Conservation (phyloP, 116 monocot species). For the Zostera marina region DNA sequence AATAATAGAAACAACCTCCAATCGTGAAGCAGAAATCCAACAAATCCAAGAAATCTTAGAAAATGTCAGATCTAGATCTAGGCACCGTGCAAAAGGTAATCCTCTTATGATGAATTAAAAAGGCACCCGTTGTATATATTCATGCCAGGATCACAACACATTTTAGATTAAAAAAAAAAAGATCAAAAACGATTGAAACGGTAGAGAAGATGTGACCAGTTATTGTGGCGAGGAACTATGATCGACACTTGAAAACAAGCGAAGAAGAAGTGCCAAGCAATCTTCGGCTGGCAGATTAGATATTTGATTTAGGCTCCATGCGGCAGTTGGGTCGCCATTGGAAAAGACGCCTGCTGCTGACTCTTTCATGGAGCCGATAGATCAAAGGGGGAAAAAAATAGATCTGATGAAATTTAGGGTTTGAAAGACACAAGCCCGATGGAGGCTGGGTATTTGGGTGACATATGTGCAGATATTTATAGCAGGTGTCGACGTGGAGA, state of each 20-base stretch:
- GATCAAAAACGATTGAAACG: background rate
- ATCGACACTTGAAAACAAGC: background rate
- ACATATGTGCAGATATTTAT: too few relatives aligned
- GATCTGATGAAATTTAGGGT: too few relatives aligned
- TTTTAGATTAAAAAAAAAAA: background rate
- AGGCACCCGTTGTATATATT: background rate
- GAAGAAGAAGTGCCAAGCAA: background rate
- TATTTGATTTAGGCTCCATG: background rate
- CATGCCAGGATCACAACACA: background rate
- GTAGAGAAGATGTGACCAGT: background rate
- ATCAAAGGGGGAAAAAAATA: too few relatives aligned
- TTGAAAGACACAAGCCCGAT: too few relatives aligned
- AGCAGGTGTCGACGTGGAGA: too few relatives aligned
- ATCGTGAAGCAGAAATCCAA: constrained; percentile 1
- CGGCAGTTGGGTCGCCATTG: background rate
- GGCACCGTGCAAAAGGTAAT: constrained; percentile 1
- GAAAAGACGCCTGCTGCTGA: background rate
- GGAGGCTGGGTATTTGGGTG: too few relatives aligned
- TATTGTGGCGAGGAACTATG: constrained; percentile 2
- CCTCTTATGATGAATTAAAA: background rate
- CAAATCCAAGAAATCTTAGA: background rate
- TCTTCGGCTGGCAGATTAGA: background rate
- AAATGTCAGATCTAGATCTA: background rate
- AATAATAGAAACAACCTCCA: background rate
- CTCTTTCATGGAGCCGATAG: background rate